Conservation (phyloP, 2,329 filamentous ascomycete species). For the Niveomyces coronatus region DNA sequence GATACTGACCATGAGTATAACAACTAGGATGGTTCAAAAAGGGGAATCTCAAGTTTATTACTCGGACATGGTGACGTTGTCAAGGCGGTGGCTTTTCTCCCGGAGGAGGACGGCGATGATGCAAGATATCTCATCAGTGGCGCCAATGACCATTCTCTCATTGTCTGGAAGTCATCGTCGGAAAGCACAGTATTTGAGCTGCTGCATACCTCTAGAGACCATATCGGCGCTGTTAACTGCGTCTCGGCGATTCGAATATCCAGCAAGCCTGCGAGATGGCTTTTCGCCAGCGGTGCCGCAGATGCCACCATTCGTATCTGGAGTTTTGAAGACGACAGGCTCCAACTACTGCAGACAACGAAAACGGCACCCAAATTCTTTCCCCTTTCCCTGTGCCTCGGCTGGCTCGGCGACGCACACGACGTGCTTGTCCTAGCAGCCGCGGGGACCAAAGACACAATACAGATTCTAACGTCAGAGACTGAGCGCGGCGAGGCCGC, state of each 20-base stretch:
- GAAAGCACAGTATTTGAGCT: conserved; percentile 24
- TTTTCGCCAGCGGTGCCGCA: conserved; percentile 70
- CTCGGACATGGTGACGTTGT: conserved; percentile 70
- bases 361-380: conserved; percentile 69
- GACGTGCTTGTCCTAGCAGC: conserved; percentile 61
- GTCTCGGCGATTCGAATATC: conserved; percentile 35
- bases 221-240: conserved; percentile 68
- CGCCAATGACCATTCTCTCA: conserved; percentile 68
- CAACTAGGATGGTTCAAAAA: conserved; percentile 25
- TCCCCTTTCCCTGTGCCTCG: conserved; percentile 65
- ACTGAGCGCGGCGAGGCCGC: conserved; percentile 26
- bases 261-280: conserved; percentile 21
- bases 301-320: conserved; percentile 67
- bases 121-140: conserved; percentile 61
- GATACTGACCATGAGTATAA: neutral
- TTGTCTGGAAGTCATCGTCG: conserved; percentile 50
- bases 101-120: conserved; percentile 32
- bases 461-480: conserved; percentile 66
- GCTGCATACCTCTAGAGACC: conserved; percentile 47
- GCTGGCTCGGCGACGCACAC: conserved; percentile 40
- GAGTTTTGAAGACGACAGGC: conserved; percentile 43
- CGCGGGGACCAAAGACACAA: conserved; percentile 72
- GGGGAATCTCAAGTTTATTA: conserved; percentile 57
- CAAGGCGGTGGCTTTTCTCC: conserved; percentile 74
- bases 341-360: conserved; percentile 58